Conservation (phyloP, 2,329 filamentous ascomycete species). For the Trichocomaceae sp. region DNA sequence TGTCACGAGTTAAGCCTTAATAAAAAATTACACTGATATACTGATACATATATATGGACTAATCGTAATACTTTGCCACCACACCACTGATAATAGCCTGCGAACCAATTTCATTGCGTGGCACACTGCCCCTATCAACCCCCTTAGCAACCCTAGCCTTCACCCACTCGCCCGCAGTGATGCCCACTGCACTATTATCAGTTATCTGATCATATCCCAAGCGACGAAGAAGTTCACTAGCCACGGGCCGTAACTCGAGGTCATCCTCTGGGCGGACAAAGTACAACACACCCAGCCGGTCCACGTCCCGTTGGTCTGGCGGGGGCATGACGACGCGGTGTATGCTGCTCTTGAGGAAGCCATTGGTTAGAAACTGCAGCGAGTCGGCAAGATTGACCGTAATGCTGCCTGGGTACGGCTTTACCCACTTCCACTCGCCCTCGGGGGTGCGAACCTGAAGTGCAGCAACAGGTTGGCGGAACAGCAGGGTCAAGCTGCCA, state of each 20-base stretch:
- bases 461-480: slow-evolving; percentile 52
- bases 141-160: slow-evolving; percentile 19
- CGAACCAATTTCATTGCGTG: slow-evolving; percentile 14
- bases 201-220: slow-evolving; percentile 7
- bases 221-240: not conserved
- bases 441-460: slow-evolving; percentile 47
- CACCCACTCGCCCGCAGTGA: slow-evolving; percentile 14
- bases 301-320: slow-evolving; percentile 36
- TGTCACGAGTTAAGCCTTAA: too few species aligned
- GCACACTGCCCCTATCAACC: slow-evolving; percentile 14
- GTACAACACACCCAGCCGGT: slow-evolving; percentile 36
- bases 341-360: slow-evolving; percentile 42
- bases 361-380: slow-evolving; percentile 37
- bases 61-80: slow-evolving; percentile 15
- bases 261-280: slow-evolving; percentile 39
- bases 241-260: slow-evolving; percentile 23
- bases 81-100: slow-evolving; percentile 18
- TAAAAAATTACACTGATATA: too few species aligned
- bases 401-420: slow-evolving; percentile 42
- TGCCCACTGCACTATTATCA: slow-evolving; percentile 7
- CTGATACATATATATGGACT: not conserved
- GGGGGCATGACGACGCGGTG: slow-evolving; percentile 44
- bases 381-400: slow-evolving; percentile 48
- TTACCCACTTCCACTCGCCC: slow-evolving; percentile 45
- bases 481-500: slow-evolving; percentile 51